phyloP scores from a whole-genome alignment of 2,329 filamentous ascomycete species.

The Hirsutella minnesotensis region DNA sequence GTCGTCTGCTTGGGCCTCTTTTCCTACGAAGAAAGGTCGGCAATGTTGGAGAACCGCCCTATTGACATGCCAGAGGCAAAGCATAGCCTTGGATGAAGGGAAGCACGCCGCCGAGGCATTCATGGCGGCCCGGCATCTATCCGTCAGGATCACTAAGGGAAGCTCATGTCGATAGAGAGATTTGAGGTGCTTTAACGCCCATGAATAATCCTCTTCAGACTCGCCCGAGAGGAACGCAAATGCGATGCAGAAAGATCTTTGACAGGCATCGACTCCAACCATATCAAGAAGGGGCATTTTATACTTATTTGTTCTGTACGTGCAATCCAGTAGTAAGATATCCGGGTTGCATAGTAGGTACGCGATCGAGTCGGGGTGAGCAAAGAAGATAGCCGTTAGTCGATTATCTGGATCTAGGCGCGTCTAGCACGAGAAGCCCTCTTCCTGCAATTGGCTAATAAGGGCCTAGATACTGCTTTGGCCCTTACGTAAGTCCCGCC shows the following conservation, averaged over 20 bases:
- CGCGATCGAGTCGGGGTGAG: conserved; percentile 9
- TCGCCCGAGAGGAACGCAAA: conserved; percentile 11
- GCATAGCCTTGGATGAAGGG: conserved; percentile 1
- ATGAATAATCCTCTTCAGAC: conserved; percentile 8
- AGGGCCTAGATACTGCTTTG: conserved; percentile 10
- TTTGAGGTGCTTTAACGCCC: conserved; percentile 11
- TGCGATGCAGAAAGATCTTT: conserved; percentile 11
- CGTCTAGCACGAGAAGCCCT: conserved; percentile 10
- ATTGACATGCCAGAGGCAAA: no score
- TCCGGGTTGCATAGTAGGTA: conserved; percentile 11
- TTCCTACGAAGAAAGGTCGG: background rate
- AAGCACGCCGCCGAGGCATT: conserved; percentile 7
- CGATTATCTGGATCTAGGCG: conserved; percentile 6
- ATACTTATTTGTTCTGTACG: conserved; percentile 14
- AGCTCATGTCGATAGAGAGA: background rate
- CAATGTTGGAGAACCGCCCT: conserved; percentile 7
- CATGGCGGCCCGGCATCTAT: conserved; percentile 8
- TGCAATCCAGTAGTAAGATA: conserved; percentile 9
- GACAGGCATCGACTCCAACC: conserved; percentile 9
- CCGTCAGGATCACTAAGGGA: conserved; percentile 8
- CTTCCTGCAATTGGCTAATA: conserved; percentile 7
- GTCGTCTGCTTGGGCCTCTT: background rate
- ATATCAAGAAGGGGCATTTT: conserved; percentile 12
- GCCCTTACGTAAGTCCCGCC: conserved; percentile 5
- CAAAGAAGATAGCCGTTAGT: conserved; percentile 11